Conservation (phyloP, 495 filamentous ascomycete genomes). For the Hyphodiscus hymeniophilus region DNA sequence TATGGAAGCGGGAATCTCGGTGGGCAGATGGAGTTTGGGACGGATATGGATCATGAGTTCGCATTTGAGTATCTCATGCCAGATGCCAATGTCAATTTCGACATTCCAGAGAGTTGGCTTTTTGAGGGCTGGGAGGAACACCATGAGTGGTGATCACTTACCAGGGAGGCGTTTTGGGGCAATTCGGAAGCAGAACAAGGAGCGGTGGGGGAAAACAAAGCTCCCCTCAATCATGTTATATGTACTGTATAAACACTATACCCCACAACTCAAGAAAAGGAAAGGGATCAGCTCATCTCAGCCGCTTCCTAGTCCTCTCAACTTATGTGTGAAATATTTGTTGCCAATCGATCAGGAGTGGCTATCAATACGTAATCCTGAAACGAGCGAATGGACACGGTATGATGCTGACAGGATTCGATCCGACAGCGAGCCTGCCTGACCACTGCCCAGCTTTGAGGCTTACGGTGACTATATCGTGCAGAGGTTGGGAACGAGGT, state of each 20-base stretch:
- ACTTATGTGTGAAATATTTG: neutral
- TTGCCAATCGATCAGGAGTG: neutral
- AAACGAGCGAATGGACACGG: too few species aligned
- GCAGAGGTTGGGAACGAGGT: too few species aligned
- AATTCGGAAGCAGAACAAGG: too few species aligned
- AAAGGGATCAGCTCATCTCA: neutral
- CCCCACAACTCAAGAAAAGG: too few species aligned
- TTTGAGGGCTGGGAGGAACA: constrained; percentile 12
- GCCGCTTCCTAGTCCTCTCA: neutral
- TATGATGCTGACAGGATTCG: too few species aligned
- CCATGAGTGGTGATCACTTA: neutral
- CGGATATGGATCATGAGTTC: neutral
- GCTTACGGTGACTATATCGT: too few species aligned
- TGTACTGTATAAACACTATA: too few species aligned
- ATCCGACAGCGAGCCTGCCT: too few species aligned
- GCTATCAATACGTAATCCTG: neutral
- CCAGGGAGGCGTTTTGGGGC: too few species aligned
- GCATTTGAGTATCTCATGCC: constrained; percentile 7
- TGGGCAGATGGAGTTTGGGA: neutral
- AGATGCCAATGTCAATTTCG: constrained; percentile 13
- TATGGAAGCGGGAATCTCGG: neutral
- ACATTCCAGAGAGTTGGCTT: constrained; percentile 12
- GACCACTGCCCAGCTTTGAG: too few species aligned
- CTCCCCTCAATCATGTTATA: too few species aligned
- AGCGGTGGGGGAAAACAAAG: too few species aligned